Conservation (phyloP, 805 yeast genomes). For the Phaffomyces opuntiae region DNA sequence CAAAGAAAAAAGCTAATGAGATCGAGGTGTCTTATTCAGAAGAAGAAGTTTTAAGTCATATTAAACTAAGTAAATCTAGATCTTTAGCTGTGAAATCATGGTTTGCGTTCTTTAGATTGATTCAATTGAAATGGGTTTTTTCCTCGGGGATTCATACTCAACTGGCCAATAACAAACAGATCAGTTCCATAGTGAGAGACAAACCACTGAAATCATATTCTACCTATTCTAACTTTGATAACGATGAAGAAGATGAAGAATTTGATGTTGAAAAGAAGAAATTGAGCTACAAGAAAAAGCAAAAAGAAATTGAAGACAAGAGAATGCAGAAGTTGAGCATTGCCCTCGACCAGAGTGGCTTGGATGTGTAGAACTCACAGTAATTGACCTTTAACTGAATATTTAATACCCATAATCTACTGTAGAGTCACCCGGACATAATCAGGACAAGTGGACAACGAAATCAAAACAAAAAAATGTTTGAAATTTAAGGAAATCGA, state of each 20-base stretch:
- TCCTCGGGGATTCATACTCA: conserved; percentile 21
- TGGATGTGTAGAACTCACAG: neutral
- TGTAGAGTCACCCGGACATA: conserved; percentile 6
- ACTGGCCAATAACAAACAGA: conserved; percentile 17
- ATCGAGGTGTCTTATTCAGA: conserved; percentile 5
- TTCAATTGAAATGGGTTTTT: conserved; percentile 22
- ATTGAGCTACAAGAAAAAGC: conserved; percentile 12
- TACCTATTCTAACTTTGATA: conserved; percentile 5
- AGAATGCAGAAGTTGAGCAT: conserved; percentile 17
- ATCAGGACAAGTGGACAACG: conserved; percentile 4
- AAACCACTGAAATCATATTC: conserved; percentile 11
- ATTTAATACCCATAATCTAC: too few relatives aligned
- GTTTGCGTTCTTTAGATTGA: conserved; percentile 23
- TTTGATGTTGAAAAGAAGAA: conserved; percentile 6
- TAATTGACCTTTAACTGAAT: too few relatives aligned
- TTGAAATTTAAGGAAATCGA: neutral
- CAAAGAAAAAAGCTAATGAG: conserved; percentile 9
- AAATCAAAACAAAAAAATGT: conserved; percentile 1
- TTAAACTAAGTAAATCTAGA: conserved; percentile 21
- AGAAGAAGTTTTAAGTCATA: conserved; percentile 17
- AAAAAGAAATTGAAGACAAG: conserved; percentile 16
- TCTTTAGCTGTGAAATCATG: conserved; percentile 23
- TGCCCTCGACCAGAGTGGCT: conserved; percentile 18
- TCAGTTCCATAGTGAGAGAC: conserved; percentile 17
- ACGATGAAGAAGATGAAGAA: conserved; percentile 11